phyloP scores from a whole-genome alignment of 2,329 filamentous ascomycete species.

The Fusarium sp. region DNA sequence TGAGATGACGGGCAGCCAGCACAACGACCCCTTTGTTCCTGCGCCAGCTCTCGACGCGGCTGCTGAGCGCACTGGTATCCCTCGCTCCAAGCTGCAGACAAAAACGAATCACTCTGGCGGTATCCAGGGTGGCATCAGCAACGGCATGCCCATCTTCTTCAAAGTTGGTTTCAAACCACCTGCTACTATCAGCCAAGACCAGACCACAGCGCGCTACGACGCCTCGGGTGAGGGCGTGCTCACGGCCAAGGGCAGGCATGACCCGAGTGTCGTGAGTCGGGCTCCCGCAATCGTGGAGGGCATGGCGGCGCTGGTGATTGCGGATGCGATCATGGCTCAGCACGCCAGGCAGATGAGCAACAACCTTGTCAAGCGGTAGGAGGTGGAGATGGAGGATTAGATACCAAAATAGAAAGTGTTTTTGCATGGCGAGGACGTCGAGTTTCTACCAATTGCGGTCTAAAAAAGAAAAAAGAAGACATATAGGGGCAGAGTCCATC shows the following conservation, averaged over 20 bases:
- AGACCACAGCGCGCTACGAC: slow-evolving; percentile 86
- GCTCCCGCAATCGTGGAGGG: slow-evolving; percentile 92
- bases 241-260: slow-evolving; percentile 93
- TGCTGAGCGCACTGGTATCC: slow-evolving; percentile 60
- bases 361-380: slow-evolving; percentile 23
- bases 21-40: slow-evolving; percentile 81
- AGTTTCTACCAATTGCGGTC: too few species aligned
- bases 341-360: slow-evolving; percentile 69
- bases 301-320: slow-evolving; percentile 90
- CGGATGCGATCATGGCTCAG: slow-evolving; percentile 90
- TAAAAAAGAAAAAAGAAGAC: too few species aligned
- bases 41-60: slow-evolving; percentile 62
- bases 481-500: too few species aligned
- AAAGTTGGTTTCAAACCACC: slow-evolving; percentile 95
- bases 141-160: slow-evolving; percentile 96
- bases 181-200: slow-evolving; percentile 92
- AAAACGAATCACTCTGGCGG: slow-evolving; percentile 96
- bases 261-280: slow-evolving; percentile 91
- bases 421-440: too few species aligned
- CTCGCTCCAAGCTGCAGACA: slow-evolving; percentile 74
- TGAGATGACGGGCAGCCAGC: slow-evolving; percentile 87
- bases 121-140: slow-evolving; percentile 95
- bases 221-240: slow-evolving; percentile 80
- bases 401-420: slow-evolving; percentile 2
- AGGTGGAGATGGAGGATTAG: neutral